Conservation (phyloP, 225 moss, liverwort and hornwort species). For the Takakia lepidozioides region DNA sequence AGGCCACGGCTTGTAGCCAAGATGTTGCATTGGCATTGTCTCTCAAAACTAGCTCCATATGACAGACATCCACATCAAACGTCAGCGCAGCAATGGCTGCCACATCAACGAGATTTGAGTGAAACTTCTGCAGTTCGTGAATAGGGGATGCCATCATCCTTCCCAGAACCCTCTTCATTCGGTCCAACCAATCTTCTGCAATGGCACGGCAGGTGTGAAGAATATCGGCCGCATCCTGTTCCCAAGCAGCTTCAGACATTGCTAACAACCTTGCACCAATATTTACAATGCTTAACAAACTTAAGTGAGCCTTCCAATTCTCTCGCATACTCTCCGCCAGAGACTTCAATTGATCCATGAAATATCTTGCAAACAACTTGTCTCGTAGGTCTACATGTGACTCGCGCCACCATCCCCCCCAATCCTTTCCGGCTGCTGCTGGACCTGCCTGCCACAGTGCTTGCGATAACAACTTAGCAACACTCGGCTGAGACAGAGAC, state of each 20-base stretch:
- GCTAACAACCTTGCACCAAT: constrained; percentile 12
- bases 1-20: constrained; percentile 18
- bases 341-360: background rate
- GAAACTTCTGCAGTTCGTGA: constrained; percentile 10
- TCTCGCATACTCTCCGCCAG: background rate
- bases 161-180: constrained; percentile 18
- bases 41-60: background rate
- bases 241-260: constrained; percentile 12
- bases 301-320: constrained; percentile 35
- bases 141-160: constrained; percentile 25
- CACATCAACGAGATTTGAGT: constrained; percentile 22
- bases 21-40: constrained; percentile 6
- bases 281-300: constrained; percentile 13
- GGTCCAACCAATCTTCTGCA: constrained; percentile 13
- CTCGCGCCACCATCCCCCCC: constrained; percentile 15
- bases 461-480: constrained; percentile 28
- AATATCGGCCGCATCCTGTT: background rate
- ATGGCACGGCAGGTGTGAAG: constrained; percentile 11
- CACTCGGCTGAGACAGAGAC: constrained; percentile 20
- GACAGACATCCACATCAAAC: constrained; percentile 14
- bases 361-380: constrained; percentile 6
- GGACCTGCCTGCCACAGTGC: constrained; percentile 31
- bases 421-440: background rate
- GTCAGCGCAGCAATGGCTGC: constrained; percentile 34
- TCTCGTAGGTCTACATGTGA: constrained; percentile 12